Percentiles rank a stretch among this genome's conserved stretches.
Evolutionary conservation across 2,329 filamentous ascomycete genomes (phyloP).

Genomic region (Talaromyces marneffei): DNA sequence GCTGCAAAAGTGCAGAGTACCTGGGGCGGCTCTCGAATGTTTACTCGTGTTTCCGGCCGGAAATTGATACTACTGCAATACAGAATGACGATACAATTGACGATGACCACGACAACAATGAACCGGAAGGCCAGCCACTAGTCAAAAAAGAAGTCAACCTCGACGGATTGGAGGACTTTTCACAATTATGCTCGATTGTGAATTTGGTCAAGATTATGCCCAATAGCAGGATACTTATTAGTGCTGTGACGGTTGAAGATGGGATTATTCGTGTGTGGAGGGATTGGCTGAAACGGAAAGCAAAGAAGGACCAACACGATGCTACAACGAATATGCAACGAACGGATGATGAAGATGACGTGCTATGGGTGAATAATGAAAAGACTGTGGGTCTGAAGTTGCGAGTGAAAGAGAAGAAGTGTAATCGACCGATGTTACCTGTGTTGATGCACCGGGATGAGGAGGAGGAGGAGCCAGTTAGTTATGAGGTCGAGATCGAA

Average conservation of each 20-base stretch:
- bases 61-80: conserved; percentile 33
- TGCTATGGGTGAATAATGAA: conserved; percentile 63
- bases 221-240: conserved; percentile 56
- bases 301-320: conserved; percentile 7
- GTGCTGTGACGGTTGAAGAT: conserved; percentile 61
- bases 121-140: conserved; percentile 14
- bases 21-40: conserved; percentile 50
- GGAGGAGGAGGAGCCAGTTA: conserved; percentile 60
- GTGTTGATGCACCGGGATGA: conserved; percentile 55
- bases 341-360: conserved; percentile 21
- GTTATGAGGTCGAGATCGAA: conserved; percentile 66
- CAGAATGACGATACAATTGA: neutral
- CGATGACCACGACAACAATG: neutral
- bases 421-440: conserved; percentile 41
- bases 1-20: conserved; percentile 22
- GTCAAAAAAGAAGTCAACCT: conserved; percentile 58
- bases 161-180: conserved; percentile 66
- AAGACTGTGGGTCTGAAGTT: conserved; percentile 65
- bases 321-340: neutral
- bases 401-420: conserved; percentile 52
- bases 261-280: conserved; percentile 66
- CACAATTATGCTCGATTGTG: conserved; percentile 63
- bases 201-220: conserved; percentile 64
- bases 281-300: conserved; percentile 58
- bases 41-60: conserved; percentile 67